Evolutionary conservation across 1,284 basidiomycete species (phyloP).

Genomic region (Ustilago hordei): DNA sequence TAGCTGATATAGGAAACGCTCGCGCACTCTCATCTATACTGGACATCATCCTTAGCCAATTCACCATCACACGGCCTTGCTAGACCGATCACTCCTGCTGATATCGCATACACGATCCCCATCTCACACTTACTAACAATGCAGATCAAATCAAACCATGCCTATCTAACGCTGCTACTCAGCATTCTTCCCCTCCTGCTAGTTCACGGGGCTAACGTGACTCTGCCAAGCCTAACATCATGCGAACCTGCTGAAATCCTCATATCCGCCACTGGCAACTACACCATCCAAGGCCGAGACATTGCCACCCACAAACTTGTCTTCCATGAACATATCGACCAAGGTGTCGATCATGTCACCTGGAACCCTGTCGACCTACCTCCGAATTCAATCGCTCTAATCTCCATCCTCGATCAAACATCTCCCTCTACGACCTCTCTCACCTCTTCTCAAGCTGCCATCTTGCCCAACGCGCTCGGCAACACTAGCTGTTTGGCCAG

Average conservation of each 20-base stretch:
- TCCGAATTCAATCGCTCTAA: constrained; percentile 20
- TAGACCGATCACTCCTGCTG: too few relatives aligned
- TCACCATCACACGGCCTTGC: too few relatives aligned
- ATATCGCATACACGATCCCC: too few relatives aligned
- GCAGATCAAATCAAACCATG: neutral
- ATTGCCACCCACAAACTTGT: constrained; percentile 22
- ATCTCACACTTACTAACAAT: neutral
- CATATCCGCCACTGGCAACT: constrained; percentile 34
- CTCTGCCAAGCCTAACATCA: constrained; percentile 2
- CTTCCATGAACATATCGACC: constrained; percentile 21
- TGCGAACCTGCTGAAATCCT: constrained; percentile 35
- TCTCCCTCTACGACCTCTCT: neutral
- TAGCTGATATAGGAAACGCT: too few relatives aligned
- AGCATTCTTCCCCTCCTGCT: neutral
- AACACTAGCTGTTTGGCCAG: constrained; percentile 26
- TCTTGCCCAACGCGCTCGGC: constrained; percentile 17
- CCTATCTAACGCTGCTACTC: neutral
- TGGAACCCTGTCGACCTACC: constrained; percentile 36
- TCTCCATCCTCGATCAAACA: constrained; percentile 32
- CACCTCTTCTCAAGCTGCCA: neutral
- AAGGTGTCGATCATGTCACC: constrained; percentile 13
- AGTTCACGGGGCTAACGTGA: neutral
- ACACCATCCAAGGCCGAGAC: constrained; percentile 40
- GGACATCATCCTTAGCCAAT: too few relatives aligned
- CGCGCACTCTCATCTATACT: too few relatives aligned